phyloP scores from a whole-genome alignment of 179 eudicot species.

The Silene noctiflora region DNA sequence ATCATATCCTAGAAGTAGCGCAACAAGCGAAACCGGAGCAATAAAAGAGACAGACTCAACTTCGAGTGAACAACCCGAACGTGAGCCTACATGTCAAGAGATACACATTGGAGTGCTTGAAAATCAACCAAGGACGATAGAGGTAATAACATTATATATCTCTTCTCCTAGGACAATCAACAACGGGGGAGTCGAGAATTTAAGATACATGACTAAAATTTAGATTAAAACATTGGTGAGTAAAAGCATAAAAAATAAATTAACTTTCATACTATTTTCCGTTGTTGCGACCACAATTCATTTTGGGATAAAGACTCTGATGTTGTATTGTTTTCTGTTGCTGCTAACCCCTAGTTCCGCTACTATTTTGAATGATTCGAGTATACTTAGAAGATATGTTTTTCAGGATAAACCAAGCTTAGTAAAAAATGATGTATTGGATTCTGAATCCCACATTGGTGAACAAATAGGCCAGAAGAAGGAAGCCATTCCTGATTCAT shows the following conservation, averaged over 20 bases:
- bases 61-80: constrained; percentile 10
- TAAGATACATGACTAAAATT: too few species aligned
- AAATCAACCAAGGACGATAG: constrained; percentile 4
- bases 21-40: constrained; percentile 6
- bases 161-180: too few species aligned
- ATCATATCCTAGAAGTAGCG: constrained; percentile 7
- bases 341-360: too few species aligned
- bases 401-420: constrained; percentile 15
- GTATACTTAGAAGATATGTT: background rate
- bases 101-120: constrained; percentile 9
- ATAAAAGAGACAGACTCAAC: background rate
- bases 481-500: constrained; percentile 17
- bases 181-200: too few species aligned
- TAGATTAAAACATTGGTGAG: too few species aligned
- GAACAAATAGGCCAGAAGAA: background rate
- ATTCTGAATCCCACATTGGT: background rate
- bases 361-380: background rate
- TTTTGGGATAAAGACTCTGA: too few species aligned
- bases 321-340: too few species aligned
- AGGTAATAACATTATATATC: constrained; percentile 14
- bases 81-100: background rate
- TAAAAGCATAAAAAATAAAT: too few species aligned
- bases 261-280: too few species aligned
- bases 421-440: constrained; percentile 2
- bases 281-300: too few species aligned